Conservation (phyloP, 768 basidiomycete genomes). For the Imleria badia region DNA sequence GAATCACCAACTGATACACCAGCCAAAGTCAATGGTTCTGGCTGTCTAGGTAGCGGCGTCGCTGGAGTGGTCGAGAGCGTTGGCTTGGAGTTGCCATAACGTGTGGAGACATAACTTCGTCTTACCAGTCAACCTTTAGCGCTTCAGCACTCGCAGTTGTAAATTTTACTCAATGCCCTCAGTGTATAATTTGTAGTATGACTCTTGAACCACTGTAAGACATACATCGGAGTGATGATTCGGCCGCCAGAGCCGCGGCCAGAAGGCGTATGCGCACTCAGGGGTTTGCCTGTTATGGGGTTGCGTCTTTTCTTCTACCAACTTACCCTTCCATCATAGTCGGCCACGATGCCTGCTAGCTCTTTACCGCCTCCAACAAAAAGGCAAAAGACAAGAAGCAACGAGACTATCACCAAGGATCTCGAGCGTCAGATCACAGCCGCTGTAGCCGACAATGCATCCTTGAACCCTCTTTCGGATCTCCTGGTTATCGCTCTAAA, state of each 20-base stretch:
- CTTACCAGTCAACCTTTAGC: no score
- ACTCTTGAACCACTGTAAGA: no score
- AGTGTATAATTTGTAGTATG: no score
- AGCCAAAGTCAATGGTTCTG: no score
- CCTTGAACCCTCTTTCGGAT: constrained; percentile 78
- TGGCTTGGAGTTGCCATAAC: no score
- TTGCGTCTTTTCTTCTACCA: background rate
- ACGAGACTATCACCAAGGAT: constrained; percentile 32
- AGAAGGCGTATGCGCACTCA: background rate
- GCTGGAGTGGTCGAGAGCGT: background rate
- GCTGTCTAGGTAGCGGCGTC: no score
- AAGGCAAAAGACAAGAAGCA: constrained; percentile 43
- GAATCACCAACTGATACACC: no score
- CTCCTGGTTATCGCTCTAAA: constrained; percentile 59
- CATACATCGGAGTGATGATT: no score
- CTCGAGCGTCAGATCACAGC: constrained; percentile 57
- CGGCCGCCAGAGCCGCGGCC: no score
- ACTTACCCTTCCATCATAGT: background rate
- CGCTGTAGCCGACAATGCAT: constrained; percentile 52
- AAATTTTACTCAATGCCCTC: no score
- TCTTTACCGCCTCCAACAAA: constrained; percentile 55
- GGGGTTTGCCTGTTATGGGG: constrained; percentile 4
- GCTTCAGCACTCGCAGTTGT: no score
- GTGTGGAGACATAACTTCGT: no score
- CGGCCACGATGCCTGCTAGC: constrained; percentile 31